phyloP scores from a whole-genome alignment of 768 basidiomycete species.

The Lentinula guzmanii region DNA sequence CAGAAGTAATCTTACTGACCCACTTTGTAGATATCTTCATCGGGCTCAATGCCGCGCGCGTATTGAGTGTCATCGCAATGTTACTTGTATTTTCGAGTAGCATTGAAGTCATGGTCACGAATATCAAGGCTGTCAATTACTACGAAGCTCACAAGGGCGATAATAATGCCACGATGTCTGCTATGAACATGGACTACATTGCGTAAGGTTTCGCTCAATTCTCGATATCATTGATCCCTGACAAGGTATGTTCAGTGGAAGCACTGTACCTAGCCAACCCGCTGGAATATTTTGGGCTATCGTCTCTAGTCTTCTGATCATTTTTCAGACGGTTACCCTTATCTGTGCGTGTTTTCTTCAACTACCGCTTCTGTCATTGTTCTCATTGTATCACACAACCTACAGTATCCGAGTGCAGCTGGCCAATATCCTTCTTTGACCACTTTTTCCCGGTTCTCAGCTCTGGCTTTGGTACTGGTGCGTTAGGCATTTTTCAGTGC shows the following conservation, averaged over 20 bases:
- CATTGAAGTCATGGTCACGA: slow-evolving; percentile 66
- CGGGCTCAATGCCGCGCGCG: slow-evolving; percentile 72
- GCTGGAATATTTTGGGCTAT: slow-evolving; percentile 92
- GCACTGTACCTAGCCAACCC: slow-evolving; percentile 86
- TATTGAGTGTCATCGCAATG: slow-evolving; percentile 73
- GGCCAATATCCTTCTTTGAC: slow-evolving; percentile 75
- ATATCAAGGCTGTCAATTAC: slow-evolving; percentile 68
- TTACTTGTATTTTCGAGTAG: slow-evolving; percentile 78
- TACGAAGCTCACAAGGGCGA: slow-evolving; percentile 38
- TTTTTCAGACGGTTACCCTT: slow-evolving; percentile 77
- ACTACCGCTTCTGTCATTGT: neutral
- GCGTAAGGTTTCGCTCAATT: slow-evolving; percentile 37
- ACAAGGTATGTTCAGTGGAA: slow-evolving; percentile 34
- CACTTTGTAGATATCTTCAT: slow-evolving; percentile 52
- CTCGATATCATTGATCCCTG: neutral
- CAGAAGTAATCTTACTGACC: neutral
- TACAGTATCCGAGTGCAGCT: slow-evolving; percentile 72
- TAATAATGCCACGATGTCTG: slow-evolving; percentile 21
- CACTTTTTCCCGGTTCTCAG: slow-evolving; percentile 86
- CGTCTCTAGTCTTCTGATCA: slow-evolving; percentile 80
- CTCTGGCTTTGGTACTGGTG: slow-evolving; percentile 76
- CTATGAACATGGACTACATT: slow-evolving; percentile 68
- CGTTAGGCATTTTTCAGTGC: slow-evolving; percentile 83
- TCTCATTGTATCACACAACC: neutral
- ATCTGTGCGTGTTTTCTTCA: slow-evolving; percentile 23